Evolutionary conservation across 495 filamentous ascomycete species (phyloP).

Genomic region (Aspergillus carlsbadensis): DNA sequence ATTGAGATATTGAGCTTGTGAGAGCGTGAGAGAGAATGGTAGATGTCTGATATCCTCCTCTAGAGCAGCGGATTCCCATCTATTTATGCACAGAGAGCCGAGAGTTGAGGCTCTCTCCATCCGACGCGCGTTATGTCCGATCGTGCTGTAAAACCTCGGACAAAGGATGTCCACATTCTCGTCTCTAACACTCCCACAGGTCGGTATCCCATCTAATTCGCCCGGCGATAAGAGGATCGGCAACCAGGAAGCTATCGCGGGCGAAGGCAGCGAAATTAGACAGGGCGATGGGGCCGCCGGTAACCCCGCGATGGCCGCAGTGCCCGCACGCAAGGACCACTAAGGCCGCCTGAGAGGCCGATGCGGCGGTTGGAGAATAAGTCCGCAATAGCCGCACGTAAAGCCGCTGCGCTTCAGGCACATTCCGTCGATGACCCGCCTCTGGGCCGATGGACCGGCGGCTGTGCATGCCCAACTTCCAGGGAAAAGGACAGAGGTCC

Average conservation of each 20-base stretch:
- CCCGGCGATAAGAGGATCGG: no score
- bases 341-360: no score
- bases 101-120: background rate
- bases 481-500: no score
- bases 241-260: no score
- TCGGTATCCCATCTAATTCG: no score
- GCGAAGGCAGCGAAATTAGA: no score
- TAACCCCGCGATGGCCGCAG: no score
- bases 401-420: slow-evolving; percentile 16
- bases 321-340: no score
- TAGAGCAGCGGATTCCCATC: slow-evolving; percentile 11
- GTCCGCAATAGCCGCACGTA: slow-evolving; percentile 29
- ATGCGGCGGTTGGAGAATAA: slow-evolving; percentile 17
- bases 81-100: slow-evolving; percentile 19
- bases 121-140: background rate
- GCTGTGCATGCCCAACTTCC: no score
- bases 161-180: slow-evolving; percentile 4
- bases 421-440: slow-evolving; percentile 2
- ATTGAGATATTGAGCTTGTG: slow-evolving; percentile 12
- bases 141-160: background rate
- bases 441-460: background rate
- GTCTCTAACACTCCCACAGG: no score
- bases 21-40: slow-evolving; percentile 1
- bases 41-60: slow-evolving; percentile 1
- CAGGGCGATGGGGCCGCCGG: background rate